phyloP scores from a whole-genome alignment of 2,329 filamentous ascomycete species.

The Paecilomyces dactylethromorphus region DNA sequence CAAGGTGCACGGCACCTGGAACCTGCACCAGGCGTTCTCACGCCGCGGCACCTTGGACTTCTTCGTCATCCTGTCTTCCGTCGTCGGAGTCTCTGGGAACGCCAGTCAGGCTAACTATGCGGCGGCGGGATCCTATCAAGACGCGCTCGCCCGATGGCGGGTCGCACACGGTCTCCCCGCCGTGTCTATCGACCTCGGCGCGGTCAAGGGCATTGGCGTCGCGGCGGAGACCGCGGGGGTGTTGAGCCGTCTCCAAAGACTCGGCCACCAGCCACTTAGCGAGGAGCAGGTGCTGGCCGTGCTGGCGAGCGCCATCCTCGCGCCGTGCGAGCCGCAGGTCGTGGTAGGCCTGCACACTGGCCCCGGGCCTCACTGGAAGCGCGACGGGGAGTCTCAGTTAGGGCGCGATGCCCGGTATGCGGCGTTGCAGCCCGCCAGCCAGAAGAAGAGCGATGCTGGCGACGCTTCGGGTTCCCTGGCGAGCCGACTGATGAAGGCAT shows the following conservation, averaged over 20 bases:
- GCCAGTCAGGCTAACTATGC: conserved; percentile 8
- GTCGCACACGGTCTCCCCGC: not conserved
- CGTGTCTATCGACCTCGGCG: not conserved
- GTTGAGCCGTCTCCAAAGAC: not conserved
- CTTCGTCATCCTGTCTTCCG: conserved; percentile 8
- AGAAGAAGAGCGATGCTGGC: too few relatives aligned
- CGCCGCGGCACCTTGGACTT: conserved; percentile 3
- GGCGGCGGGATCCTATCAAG: conserved; percentile 5
- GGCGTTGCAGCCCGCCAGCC: too few relatives aligned
- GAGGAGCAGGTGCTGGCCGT: too few relatives aligned
- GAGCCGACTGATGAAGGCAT: too few relatives aligned
- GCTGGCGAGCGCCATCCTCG: too few relatives aligned
- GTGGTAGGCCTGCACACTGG: too few relatives aligned
- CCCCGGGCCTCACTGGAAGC: too few relatives aligned
- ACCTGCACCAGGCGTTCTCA: conserved; percentile 4
- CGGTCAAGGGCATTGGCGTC: not conserved
- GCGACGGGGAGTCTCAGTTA: too few relatives aligned
- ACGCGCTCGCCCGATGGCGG: conserved; percentile 7
- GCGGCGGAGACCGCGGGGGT: not conserved
- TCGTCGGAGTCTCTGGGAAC: conserved; percentile 5
- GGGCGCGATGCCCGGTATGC: too few relatives aligned
- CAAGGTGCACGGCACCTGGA: conserved; percentile 6
- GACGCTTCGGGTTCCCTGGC: too few relatives aligned
- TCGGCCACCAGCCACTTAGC: not conserved
- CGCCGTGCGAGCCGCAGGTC: too few relatives aligned